Base-by-base conservation (phyloP, 495 filamentous ascomycete species). In the Penicillium goetzii region DNA sequence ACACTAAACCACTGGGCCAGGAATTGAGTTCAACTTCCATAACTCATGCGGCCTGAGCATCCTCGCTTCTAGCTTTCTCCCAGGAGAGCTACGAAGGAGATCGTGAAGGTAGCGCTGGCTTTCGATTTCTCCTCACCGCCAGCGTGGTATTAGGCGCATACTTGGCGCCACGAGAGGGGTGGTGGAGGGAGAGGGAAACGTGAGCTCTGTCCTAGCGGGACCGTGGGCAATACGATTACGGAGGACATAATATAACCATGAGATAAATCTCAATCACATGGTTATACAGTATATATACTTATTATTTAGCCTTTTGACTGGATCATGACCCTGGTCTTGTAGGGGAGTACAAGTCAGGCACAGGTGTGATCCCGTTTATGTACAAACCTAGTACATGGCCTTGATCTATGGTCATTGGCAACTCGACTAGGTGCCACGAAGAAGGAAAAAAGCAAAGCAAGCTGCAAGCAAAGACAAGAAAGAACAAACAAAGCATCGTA, bases 81-180 rank as follows among this genome's bases (percentile, higher is more conserved):
- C 15, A 10, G 47, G 12, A 3, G 25, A 51, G 10, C 4, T 4
- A 10, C 43, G 7, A 12, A n/a, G 15, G 41, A 30, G 6, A 30
- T 30, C 0, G 47, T 9, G 15, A 51, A n/a, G 5, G 12, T 26
- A 51, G n/a, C 14, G 25, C 47, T 26, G 12, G 25, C 38, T 49
- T 30, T 14, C 19, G 38, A 40, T 26, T 21, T 38, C 10, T 28
- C 53, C 58, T 28, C 38, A 23, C 19, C 21, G 60, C 60, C 54
- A 63, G 47, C 28, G 61, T 63, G 36, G 61, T 45, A 63, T 63
- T 63, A 26, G 55, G 40, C 56, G 34, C 60, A 63, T 63, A 63
- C 55, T 47, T 25, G 30, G 36, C 56, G 60, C 60, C 53, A 62
- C 53, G 47, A 51, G 43, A 47, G 43, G 43, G 43, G 43, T 14